These are phyloP conservation scores for Stephania japonica DNA, from an alignment of 164 flowering plant species.

Conservation along the genomic window DNA sequence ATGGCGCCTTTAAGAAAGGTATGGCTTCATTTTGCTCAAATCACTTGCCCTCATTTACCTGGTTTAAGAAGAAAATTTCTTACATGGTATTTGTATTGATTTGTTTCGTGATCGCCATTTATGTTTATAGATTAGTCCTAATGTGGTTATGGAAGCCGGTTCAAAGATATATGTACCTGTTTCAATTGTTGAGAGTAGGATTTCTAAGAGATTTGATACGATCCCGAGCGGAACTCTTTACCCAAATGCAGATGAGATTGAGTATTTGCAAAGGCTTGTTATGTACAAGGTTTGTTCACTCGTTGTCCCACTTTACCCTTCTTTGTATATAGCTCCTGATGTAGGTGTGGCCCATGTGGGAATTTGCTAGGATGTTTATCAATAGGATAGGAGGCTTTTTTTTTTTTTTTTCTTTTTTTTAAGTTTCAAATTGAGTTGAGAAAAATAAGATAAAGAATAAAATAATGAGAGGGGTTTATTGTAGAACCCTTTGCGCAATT, in stretches of 20 bases:
- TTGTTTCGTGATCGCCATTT: constrained; percentile 30
- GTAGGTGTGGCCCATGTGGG: too few species aligned
- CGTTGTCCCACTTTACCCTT: not conserved
- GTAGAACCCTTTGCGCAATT: too few species aligned
- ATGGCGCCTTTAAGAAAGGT: constrained; percentile 49
- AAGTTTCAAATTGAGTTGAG: too few species aligned
- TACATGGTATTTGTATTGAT: constrained; percentile 12
- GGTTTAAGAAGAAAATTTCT: not conserved
- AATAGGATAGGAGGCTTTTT: too few species aligned
- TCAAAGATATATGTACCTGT: constrained; percentile 61
- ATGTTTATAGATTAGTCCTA: constrained; percentile 54
- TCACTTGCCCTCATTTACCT: not conserved
- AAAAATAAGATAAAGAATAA: too few species aligned
- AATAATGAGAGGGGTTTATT: too few species aligned
- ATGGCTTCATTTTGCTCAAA: not conserved
- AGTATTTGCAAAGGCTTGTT: constrained; percentile 79
- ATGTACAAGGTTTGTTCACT: constrained; percentile 57
- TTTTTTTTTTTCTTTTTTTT: too few species aligned
- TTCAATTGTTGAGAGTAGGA: constrained; percentile 66
- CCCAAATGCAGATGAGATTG: constrained; percentile 95
- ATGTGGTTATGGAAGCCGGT: constrained; percentile 69
- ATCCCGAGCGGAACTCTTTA: constrained; percentile 83
- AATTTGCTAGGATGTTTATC: too few species aligned
- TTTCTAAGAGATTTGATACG: constrained; percentile 68
- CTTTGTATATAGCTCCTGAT: not conserved